phyloP scores from a whole-genome alignment of 352 stramenopile genomes.

The Phytophthora palmivora region DNA sequence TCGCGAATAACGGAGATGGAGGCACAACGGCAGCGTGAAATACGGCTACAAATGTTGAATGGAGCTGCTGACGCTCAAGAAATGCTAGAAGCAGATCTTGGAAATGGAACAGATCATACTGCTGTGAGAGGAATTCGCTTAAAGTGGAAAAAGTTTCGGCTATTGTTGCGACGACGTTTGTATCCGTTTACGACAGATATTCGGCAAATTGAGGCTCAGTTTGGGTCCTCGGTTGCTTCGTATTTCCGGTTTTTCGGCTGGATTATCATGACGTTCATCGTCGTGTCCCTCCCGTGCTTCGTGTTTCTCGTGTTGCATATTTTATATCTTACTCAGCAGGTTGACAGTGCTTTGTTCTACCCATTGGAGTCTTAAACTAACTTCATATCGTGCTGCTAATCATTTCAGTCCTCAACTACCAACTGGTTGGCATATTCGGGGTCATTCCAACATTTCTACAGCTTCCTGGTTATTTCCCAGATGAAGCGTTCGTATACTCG shows the following conservation, averaged over 20 bases:
- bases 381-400: neutral
- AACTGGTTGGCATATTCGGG: conserved; percentile 54
- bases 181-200: conserved; percentile 72
- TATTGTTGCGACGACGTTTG: conserved; percentile 41
- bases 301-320: conserved; percentile 69
- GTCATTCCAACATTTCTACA: conserved; percentile 63
- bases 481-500: conserved; percentile 65
- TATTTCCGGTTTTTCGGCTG: conserved; percentile 86
- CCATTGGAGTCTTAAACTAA: neutral
- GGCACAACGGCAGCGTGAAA: conserved; percentile 49
- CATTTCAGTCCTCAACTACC: conserved; percentile 4
- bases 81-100: conserved; percentile 53
- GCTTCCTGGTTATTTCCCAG: conserved; percentile 60
- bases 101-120: conserved; percentile 10
- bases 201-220: conserved; percentile 81
- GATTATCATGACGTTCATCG: conserved; percentile 80
- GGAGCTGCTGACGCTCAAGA: conserved; percentile 68
- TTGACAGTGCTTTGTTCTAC: neutral
- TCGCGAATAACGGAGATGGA: conserved; percentile 43
- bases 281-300: conserved; percentile 55
- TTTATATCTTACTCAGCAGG: conserved; percentile 31
- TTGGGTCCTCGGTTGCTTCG: conserved; percentile 77
- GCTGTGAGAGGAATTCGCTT: conserved; percentile 30
- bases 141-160: conserved; percentile 41
- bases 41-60: conserved; percentile 60